Percentiles rank a stretch among this genome's conserved stretches.
These are phyloP conservation scores for Lactarius sanguifluus DNA, from an alignment of 768 basidiomycete species.

Conservation along the genomic window DNA sequence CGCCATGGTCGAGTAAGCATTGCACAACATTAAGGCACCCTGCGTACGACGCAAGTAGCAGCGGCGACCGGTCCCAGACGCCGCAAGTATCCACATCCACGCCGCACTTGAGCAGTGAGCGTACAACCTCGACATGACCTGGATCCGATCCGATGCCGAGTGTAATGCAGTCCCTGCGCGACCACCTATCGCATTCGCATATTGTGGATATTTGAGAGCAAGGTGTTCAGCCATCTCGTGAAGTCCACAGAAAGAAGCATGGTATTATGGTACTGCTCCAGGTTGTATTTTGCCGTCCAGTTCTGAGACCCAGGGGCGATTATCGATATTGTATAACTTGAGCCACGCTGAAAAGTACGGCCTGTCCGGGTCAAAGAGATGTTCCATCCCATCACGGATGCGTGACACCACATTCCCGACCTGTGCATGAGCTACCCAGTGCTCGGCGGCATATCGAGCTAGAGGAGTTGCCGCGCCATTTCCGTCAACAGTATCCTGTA, in stretches of 20 bases:
- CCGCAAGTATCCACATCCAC: too few relatives aligned
- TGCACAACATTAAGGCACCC: background rate
- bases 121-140: too few relatives aligned
- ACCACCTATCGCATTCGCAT: too few relatives aligned
- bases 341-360: too few relatives aligned
- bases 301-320: accelerated
- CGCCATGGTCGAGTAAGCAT: background rate
- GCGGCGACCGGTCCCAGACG: background rate
- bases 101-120: too few relatives aligned
- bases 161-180: too few relatives aligned
- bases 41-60: background rate
- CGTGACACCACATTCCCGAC: background rate
- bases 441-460: background rate
- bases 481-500: background rate
- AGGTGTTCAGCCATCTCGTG: background rate
- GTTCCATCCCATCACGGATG: background rate
- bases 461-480: background rate
- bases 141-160: too few relatives aligned
- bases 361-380: background rate
- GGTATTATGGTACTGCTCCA: background rate
- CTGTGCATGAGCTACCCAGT: background rate
- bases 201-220: background rate
- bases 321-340: background rate
- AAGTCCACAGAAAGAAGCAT: background rate
- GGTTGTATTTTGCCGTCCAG: background rate